Percentiles rank a stretch among this genome's conserved stretches.
Evolutionary conservation across 345 rosid species (phyloP).

Genomic region (Brassica cretica): DNA sequence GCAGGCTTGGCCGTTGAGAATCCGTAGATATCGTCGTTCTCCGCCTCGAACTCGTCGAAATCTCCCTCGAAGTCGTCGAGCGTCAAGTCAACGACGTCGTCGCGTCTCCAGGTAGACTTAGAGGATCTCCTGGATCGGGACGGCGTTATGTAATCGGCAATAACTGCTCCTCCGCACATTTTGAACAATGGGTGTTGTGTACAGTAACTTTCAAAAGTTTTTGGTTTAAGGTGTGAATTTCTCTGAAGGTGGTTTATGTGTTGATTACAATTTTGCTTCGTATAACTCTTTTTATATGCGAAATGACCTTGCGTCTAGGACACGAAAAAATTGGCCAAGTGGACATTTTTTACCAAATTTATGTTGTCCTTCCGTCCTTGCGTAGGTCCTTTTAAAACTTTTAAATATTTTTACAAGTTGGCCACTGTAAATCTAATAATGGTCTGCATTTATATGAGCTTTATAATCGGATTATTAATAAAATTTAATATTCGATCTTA

Average conservation of each 20-base stretch:
- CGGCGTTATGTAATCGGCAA: slow-evolving; percentile 44
- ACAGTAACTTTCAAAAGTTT: neutral
- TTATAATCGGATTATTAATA: neutral
- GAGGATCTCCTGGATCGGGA: slow-evolving; percentile 43
- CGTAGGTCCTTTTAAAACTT: neutral
- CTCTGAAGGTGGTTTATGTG: neutral
- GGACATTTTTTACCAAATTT: neutral
- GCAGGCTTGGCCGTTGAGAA: slow-evolving; percentile 5
- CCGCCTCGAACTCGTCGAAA: slow-evolving; percentile 2
- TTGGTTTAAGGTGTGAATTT: neutral
- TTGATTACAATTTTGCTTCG: neutral
- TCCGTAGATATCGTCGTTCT: neutral
- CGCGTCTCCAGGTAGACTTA: slow-evolving; percentile 18
- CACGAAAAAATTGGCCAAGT: slow-evolving; percentile 6
- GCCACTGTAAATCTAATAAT: neutral
- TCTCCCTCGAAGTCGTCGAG: slow-evolving; percentile 44
- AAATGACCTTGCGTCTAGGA: neutral
- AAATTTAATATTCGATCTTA: slow-evolving; percentile 16
- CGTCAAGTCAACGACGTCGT: slow-evolving; percentile 36
- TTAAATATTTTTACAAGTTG: slow-evolving; percentile 1
- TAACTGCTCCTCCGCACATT: slow-evolving; percentile 83
- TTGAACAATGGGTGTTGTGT: neutral
- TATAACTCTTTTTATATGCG: slow-evolving; percentile 9
- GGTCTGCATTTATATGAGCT: neutral
- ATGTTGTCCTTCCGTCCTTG: neutral